phyloP scores from a whole-genome alignment of 805 yeast genomes.

The Cyberlindnera xylosilytica region DNA sequence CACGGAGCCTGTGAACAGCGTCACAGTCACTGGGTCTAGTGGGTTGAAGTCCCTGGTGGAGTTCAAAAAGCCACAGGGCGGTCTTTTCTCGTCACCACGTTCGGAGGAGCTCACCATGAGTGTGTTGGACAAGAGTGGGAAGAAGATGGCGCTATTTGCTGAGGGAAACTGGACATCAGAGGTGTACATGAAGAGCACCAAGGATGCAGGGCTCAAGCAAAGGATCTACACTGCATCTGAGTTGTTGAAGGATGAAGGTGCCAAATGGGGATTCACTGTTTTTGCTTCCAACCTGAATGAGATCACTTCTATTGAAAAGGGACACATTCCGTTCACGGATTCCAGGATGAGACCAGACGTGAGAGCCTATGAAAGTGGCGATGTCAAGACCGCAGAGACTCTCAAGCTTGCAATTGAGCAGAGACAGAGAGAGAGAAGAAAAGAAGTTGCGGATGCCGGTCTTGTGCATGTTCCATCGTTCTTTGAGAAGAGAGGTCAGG shows the following conservation, averaged over 20 bases:
- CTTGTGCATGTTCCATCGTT: constrained; percentile 54
- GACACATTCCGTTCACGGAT: constrained; percentile 74
- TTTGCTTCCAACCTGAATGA: constrained; percentile 83
- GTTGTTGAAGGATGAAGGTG: constrained; percentile 52
- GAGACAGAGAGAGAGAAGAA: constrained; percentile 75
- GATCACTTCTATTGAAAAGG: constrained; percentile 67
- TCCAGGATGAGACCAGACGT: constrained; percentile 90
- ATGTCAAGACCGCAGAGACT: constrained; percentile 67
- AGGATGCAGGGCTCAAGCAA: constrained; percentile 29
- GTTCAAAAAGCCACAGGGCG: constrained; percentile 56
- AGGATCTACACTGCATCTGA: constrained; percentile 71
- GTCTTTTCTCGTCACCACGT: constrained; percentile 76
- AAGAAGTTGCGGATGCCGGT: constrained; percentile 44
- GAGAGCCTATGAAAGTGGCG: constrained; percentile 63
- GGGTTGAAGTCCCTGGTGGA: constrained; percentile 69
- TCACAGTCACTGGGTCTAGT: constrained; percentile 63
- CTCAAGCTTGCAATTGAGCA: constrained; percentile 71
- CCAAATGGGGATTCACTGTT: constrained; percentile 81
- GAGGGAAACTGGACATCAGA: constrained; percentile 85
- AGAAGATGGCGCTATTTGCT: constrained; percentile 20
- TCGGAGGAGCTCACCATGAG: constrained; percentile 61
- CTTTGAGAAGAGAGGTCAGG: constrained; percentile 41
- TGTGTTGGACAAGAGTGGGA: constrained; percentile 20
- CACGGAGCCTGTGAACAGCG: constrained; percentile 74
- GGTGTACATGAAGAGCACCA: constrained; percentile 37